Evolutionary conservation across 2,329 filamentous ascomycete genomes (phyloP).

Genomic region (Kalaharituber pfeilii): DNA sequence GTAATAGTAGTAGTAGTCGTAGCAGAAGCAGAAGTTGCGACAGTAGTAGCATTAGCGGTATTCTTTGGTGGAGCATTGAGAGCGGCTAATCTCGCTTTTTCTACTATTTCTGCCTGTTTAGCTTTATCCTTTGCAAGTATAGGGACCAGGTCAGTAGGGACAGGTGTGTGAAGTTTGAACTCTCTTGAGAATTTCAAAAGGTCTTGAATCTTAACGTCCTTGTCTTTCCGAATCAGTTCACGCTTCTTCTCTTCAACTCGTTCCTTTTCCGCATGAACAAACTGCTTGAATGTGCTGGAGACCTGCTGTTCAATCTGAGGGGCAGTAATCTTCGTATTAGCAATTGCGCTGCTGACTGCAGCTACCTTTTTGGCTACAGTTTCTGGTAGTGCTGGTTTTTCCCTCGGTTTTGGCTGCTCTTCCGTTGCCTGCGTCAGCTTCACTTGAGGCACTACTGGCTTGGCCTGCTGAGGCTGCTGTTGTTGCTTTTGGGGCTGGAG

Average conservation of each 20-base stretch:
- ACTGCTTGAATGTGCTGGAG: conserved; percentile 45
- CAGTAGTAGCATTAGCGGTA: not conserved
- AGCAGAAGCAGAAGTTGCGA: not conserved
- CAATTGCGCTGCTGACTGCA: conserved; percentile 7
- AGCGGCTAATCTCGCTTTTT: conserved; percentile 39
- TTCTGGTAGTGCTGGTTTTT: conserved; percentile 24
- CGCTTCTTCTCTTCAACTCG: conserved; percentile 35
- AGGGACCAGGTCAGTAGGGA: conserved; percentile 76
- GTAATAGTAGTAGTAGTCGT: too few species aligned
- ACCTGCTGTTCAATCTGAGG: conserved; percentile 27
- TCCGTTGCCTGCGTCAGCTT: conserved; percentile 5
- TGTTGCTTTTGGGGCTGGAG: conserved; percentile 26
- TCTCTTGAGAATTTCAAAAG: conserved; percentile 84
- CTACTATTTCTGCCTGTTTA: conserved; percentile 85
- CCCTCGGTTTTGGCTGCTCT: conserved; percentile 24
- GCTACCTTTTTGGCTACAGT: conserved; percentile 16
- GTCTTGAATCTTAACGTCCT: conserved; percentile 82
- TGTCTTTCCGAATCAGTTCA: conserved; percentile 45
- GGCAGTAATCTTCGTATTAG: conserved; percentile 4
- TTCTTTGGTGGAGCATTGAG: not conserved
- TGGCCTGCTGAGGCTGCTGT: conserved; percentile 19
- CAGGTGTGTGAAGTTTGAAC: conserved; percentile 87
- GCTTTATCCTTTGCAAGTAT: conserved; percentile 93
- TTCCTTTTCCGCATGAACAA: conserved; percentile 41
- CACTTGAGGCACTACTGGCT: conserved; percentile 13